These are phyloP conservation scores for Aspergillus pseudoglaucus DNA, from an alignment of 2,329 filamentous ascomycete genomes.

Conservation along the genomic window DNA sequence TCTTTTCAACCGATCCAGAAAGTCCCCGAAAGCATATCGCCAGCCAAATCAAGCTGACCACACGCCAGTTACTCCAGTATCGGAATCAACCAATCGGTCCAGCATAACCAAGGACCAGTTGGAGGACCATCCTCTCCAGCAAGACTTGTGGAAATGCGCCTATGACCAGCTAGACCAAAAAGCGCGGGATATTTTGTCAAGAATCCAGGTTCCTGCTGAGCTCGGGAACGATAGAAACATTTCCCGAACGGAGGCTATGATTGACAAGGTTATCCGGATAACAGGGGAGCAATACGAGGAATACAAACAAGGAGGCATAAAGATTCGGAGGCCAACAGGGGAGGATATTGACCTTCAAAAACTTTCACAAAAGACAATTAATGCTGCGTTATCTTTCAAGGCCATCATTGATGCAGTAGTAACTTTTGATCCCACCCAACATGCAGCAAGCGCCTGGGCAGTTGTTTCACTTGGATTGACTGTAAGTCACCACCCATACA, in stretches of 20 bases:
- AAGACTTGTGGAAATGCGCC: too few relatives aligned
- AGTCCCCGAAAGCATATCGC: too few relatives aligned
- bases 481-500: conserved; percentile 1
- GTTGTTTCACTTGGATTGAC: conserved; percentile 14
- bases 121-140: too few relatives aligned
- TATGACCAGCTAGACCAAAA: too few relatives aligned
- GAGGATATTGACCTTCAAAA: conserved; percentile 4
- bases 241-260: neutral
- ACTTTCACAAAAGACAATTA: conserved; percentile 6
- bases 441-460: conserved; percentile 12
- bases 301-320: conserved; percentile 5
- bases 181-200: too few relatives aligned
- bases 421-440: conserved; percentile 7
- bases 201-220: too few relatives aligned
- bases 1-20: too few relatives aligned
- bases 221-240: too few relatives aligned
- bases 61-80: too few relatives aligned
- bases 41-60: too few relatives aligned
- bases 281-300: conserved; percentile 9
- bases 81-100: too few relatives aligned
- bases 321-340: conserved; percentile 1
- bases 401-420: conserved; percentile 7
- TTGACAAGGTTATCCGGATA: conserved; percentile 7
- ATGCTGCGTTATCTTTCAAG: conserved; percentile 11
- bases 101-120: too few relatives aligned